Base-by-base conservation (phyloP, 768 basidiomycete genomes). In the Mycena vulgaris region DNA sequence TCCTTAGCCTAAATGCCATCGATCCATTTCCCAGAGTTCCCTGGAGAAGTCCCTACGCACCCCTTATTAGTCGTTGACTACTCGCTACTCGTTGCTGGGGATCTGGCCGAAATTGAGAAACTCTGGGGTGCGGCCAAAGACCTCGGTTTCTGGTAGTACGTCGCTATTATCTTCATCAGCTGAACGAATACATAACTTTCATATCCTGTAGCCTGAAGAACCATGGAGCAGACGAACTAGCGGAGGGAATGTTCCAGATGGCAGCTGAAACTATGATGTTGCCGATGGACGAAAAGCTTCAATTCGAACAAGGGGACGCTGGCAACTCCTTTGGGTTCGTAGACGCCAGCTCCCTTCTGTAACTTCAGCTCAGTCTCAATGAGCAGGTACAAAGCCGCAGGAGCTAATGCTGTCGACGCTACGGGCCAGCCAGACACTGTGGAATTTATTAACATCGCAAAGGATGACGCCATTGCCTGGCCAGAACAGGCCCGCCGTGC, bases 81-180 rank as follows among this genome's bases (percentile, higher is more conserved):
- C 66, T 75, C 80, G 25, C 80, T 89, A 8, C 76, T 92, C 57
- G 78, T 81, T 45, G 78, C 78, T 0, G 76, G 84, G 0, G 59
- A 60, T 25, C 21, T 25, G 45, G 5, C 16, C 6, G 90, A 91
- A 74, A 83, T 86, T 10, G 82, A 87, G 39, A 81, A 79, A 56
- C 83, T 92, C 2, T 90, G 88, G 87, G 78, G 85, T 53, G 90
- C 90, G 1, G 88, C 86, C 10, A 90, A 87, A 0, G 82, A 85
- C 51, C 81, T 91, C 1, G 90, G 90, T 2, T 92, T 92, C 76
- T 92, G 90, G 89, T 91, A 90, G 88, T 89, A 75, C 76, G 89
- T 86, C 42, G 42, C 42, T 45, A 62, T 33, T 37, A 27, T 57
- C 33, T 10, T 47, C 51, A 10, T n/a, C 14, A 21, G 14, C 53